Evolutionary conservation across 768 basidiomycete species (phyloP), one percentile per base, ranked within the genome.

Genomic region (Serendipita sp.): DNA sequence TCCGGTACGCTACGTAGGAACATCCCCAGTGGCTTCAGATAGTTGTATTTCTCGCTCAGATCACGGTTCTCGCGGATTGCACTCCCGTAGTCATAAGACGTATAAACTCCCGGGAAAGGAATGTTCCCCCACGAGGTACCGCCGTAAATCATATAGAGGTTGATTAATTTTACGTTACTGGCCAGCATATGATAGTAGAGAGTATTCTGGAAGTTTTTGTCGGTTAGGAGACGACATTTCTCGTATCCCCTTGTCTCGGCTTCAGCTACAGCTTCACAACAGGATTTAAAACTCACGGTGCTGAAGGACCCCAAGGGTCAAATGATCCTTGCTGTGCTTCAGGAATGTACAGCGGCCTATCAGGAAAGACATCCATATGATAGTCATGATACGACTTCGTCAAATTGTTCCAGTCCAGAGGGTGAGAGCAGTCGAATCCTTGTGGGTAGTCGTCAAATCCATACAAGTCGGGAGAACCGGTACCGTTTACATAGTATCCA

Each of bases 91-190:
- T 92, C 90, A 64, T 92, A 92, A 29, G 87, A 88, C 2, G 80
- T 83, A 70, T 85, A 83, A 15, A 87, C 89, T 6, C 84, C 86
- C 13, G 81, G 88, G 75, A 83, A 87, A 1, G 90, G 86, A 46
- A 91, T 76, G 8, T 79, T 86, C 44, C 87, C 90, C 88, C 88
- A 92, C 11, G 86, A 89, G 0, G 90, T 91, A 27, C 90, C 89
- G 5, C 89, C 89, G 68, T 83, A 89, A 63, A 89, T 68, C 91
- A 92, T 91, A 73, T 92, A 92, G 66, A 87, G 88, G 69, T 81
- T 89, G 65, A 91, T 82, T 50, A 92, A 69, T 69, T 91, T 92
- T 1, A 83, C 86, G 72, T 91, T 91, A 58, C 81, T 79, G 8
- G 89, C 88, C 85, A 86, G 89, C 50, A 88, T 76, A 62, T 86